phyloP scores from a whole-genome alignment of 2,329 filamentous ascomycete genomes.

The Zymoseptoria crescenta region DNA sequence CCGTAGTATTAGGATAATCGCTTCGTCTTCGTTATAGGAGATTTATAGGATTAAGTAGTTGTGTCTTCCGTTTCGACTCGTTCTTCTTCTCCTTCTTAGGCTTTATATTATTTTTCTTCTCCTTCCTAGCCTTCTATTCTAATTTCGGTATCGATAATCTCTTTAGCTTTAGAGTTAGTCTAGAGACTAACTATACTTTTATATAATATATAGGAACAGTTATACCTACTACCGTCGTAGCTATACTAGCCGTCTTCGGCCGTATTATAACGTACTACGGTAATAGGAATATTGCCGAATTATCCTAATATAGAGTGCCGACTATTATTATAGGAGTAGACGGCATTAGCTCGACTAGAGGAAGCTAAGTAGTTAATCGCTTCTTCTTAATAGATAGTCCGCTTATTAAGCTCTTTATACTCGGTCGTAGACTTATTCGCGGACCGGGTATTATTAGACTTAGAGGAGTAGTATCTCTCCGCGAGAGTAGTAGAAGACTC shows the following conservation, averaged over 20 bases:
- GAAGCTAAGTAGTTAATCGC: background rate
- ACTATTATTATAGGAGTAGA: conserved; percentile 17
- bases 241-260: conserved; percentile 23
- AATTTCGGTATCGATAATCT: background rate
- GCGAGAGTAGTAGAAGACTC: conserved; percentile 7
- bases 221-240: conserved; percentile 28
- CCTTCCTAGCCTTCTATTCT: conserved; percentile 6
- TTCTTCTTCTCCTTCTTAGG: conserved; percentile 26
- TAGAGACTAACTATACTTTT: conserved; percentile 1
- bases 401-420: conserved; percentile 11
- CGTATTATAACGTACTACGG: conserved; percentile 27
- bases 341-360: conserved; percentile 7
- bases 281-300: conserved; percentile 24
- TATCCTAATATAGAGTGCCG: conserved; percentile 25
- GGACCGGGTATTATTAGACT: conserved; percentile 8
- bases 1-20: conserved; percentile 27
- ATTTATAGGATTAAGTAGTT: conserved; percentile 53
- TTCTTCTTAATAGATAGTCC: background rate
- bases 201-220: conserved; percentile 29
- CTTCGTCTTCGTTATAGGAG: conserved; percentile 51
- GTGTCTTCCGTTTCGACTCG: conserved; percentile 32
- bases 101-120: conserved; percentile 1
- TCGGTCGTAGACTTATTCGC: conserved; percentile 8
- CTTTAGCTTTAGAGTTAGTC: background rate
- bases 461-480: conserved; percentile 1